These are phyloP conservation scores for Penicillium digitatum DNA, from an alignment of 2,329 filamentous ascomycete genomes.

Conservation along the genomic window DNA sequence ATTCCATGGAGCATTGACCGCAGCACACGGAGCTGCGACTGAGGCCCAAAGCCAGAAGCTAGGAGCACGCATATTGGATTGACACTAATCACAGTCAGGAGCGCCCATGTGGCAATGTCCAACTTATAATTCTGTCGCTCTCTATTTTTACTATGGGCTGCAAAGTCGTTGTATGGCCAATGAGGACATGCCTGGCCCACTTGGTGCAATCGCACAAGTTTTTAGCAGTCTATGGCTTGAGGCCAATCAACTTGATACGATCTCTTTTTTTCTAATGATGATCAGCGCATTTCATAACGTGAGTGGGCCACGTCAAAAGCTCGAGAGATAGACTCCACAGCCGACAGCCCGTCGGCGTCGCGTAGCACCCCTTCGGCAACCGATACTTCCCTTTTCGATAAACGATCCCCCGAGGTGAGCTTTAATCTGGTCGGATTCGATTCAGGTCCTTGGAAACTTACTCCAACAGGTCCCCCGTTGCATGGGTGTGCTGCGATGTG, in stretches of 20 bases:
- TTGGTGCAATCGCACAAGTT: not conserved
- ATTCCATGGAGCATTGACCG: constrained; percentile 10
- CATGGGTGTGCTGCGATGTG: not conserved
- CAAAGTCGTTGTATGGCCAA: not conserved
- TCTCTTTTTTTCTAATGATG: not conserved
- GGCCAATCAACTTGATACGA: not conserved
- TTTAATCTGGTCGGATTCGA: not conserved
- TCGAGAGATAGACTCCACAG: constrained; percentile 10
- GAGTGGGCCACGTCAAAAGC: not conserved
- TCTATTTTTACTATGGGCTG: not conserved
- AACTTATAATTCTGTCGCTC: not conserved
- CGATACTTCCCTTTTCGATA: constrained; percentile 2
- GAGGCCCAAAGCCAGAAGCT: constrained; percentile 15
- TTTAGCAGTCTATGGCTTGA: too few relatives aligned
- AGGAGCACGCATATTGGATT: constrained; percentile 10
- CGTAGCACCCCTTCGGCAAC: constrained; percentile 6
- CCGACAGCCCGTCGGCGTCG: constrained; percentile 9
- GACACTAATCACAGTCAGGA: not conserved
- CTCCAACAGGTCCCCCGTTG: rapidly evolving
- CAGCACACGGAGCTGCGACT: constrained; percentile 11
- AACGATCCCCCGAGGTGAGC: not conserved
- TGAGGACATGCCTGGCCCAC: not conserved
- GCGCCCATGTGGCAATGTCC: not conserved
- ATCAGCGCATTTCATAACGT: constrained; percentile 4
- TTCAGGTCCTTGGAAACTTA: not conserved